Evolutionary conservation across 2,329 filamentous ascomycete species (phyloP).

Genomic region (Alternaria angustiovoidea): DNA sequence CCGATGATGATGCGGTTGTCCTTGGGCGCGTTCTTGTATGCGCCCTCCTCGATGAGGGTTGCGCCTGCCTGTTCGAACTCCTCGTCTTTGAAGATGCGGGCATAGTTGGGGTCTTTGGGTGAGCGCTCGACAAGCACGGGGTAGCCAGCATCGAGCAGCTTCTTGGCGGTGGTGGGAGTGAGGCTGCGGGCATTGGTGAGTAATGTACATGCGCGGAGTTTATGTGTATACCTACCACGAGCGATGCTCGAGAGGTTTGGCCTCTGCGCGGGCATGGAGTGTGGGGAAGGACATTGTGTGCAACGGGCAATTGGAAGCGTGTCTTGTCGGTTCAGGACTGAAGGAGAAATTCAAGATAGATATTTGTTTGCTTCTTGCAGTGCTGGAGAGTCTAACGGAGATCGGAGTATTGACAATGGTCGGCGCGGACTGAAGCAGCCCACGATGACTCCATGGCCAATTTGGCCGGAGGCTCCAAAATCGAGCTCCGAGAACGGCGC

Average conservation of each 20-base stretch:
- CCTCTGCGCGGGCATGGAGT: conserved; percentile 54
- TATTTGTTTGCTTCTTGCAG: neutral
- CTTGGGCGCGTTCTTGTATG: conserved; percentile 49
- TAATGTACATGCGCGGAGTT: neutral
- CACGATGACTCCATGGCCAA: conserved; percentile 39
- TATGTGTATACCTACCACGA: conserved; percentile 26
- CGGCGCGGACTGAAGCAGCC: conserved; percentile 11
- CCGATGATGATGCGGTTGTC: conserved; percentile 52
- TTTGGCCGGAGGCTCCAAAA: conserved; percentile 24
- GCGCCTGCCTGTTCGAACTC: conserved; percentile 52
- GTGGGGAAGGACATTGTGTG: conserved; percentile 47
- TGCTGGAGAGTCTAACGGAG: conserved; percentile 14
- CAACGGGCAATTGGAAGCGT: neutral
- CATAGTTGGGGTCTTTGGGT: conserved; percentile 47
- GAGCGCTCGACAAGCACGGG: conserved; percentile 52
- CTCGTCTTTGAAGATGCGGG: conserved; percentile 53
- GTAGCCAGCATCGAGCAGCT: conserved; percentile 53
- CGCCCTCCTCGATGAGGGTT: conserved; percentile 48
- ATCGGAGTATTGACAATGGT: conserved; percentile 28
- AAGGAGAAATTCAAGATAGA: too few relatives aligned
- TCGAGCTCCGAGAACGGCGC: conserved; percentile 32
- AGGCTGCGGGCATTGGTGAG: conserved; percentile 25
- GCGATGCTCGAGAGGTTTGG: conserved; percentile 53
- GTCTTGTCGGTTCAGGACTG: neutral
- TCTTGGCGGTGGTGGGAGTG: conserved; percentile 51